phyloP scores from a whole-genome alignment of 1,284 basidiomycete species.

The Gymnopus androsaceus region DNA sequence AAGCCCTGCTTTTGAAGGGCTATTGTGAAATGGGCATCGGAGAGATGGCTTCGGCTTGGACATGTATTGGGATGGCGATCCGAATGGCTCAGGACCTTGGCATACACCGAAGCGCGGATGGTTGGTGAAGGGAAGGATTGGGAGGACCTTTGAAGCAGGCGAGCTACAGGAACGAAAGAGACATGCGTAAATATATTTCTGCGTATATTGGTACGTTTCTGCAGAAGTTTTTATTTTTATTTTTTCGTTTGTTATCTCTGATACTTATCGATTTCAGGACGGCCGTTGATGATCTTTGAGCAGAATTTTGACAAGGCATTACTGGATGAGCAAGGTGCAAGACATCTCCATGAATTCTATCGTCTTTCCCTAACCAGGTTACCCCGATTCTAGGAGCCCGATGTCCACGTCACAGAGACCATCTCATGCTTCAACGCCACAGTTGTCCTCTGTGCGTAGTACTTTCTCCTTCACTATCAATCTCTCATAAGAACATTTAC shows the following conservation, averaged over 20 bases:
- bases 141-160: slow-evolving; percentile 61
- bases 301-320: slow-evolving; percentile 78
- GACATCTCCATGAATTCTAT: slow-evolving; percentile 19
- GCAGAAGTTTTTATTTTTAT: no score
- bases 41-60: slow-evolving; percentile 86
- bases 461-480: not conserved
- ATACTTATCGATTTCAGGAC: no score
- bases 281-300: slow-evolving; percentile 79
- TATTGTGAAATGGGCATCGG: slow-evolving; percentile 86
- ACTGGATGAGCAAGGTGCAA: slow-evolving; percentile 64
- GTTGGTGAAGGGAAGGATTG: slow-evolving; percentile 59
- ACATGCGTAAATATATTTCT: slow-evolving; percentile 79
- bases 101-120: slow-evolving; percentile 81
- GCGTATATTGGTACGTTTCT: slow-evolving; percentile 73
- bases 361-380: not conserved
- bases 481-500: no score
- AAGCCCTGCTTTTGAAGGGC: slow-evolving; percentile 77
- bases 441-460: slow-evolving; percentile 64
- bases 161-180: slow-evolving; percentile 75
- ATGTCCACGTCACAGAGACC: slow-evolving; percentile 47
- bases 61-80: slow-evolving; percentile 77
- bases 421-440: slow-evolving; percentile 80
- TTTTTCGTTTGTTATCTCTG: no score
- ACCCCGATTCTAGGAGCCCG: slow-evolving; percentile 25
- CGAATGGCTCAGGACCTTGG: slow-evolving; percentile 87